A percentile compares a stretch with the other conserved stretches of the same genome.
Conservation (phyloP, 768 basidiomycete species). For the Suillus alpinus region DNA sequence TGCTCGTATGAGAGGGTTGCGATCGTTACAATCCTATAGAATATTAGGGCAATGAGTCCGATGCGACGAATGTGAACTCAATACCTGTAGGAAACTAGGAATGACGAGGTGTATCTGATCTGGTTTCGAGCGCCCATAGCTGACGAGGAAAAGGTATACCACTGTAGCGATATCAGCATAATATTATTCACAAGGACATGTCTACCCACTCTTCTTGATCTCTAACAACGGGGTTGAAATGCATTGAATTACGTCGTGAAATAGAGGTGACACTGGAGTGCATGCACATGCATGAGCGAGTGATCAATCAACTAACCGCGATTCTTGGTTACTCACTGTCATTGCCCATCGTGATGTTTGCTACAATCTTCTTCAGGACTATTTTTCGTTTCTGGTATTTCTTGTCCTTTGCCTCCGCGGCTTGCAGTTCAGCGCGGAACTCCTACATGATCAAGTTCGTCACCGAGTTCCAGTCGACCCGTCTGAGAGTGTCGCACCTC, state of each 20-base stretch:
- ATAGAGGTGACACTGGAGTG: slow-evolving; percentile 81
- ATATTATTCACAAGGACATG: background rate
- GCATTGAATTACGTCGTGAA: slow-evolving; percentile 94
- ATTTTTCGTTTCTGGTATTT: slow-evolving; percentile 92
- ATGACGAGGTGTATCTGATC: slow-evolving; percentile 93
- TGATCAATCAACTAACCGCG: background rate
- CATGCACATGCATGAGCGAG: slow-evolving; percentile 18
- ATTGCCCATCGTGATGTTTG: slow-evolving; percentile 99
- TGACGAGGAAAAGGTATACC: slow-evolving; percentile 97
- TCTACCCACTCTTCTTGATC: slow-evolving; percentile 94
- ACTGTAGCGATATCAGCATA: slow-evolving; percentile 44
- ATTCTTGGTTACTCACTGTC: slow-evolving; percentile 69
- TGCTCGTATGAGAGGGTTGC: slow-evolving; percentile 95
- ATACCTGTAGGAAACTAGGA: slow-evolving; percentile 83
- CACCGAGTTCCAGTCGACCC: slow-evolving; percentile 8
- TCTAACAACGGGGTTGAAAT: slow-evolving; percentile 93
- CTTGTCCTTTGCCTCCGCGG: slow-evolving; percentile 94
- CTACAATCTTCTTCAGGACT: slow-evolving; percentile 94
- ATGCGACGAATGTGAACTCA: background rate
- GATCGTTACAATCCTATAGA: slow-evolving; percentile 86
- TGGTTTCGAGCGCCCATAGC: slow-evolving; percentile 91
- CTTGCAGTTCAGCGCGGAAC: slow-evolving; percentile 87
- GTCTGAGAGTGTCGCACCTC: slow-evolving; percentile 50
- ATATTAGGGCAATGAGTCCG: slow-evolving; percentile 10
- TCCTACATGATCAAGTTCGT: slow-evolving; percentile 47